Evolutionary conservation across 805 yeast genomes (phyloP).

Genomic region (Yarrowia osloensis): DNA sequence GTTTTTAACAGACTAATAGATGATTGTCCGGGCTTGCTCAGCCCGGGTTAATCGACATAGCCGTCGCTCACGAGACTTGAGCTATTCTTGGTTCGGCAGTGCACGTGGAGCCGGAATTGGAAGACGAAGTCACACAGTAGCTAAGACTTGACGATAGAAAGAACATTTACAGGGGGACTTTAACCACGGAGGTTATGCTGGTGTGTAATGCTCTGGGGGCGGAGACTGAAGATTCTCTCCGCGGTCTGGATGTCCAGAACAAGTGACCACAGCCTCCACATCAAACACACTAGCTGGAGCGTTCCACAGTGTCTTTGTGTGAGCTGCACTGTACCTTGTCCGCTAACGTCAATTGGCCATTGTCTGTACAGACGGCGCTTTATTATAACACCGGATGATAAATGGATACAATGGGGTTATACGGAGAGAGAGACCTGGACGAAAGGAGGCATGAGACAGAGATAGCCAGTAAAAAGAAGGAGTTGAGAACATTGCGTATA

Average conservation of each 20-base stretch:
- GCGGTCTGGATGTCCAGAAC: no score
- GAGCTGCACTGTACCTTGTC: neutral
- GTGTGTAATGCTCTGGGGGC: no score
- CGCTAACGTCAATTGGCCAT: neutral
- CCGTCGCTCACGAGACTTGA: neutral
- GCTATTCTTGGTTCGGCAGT: neutral
- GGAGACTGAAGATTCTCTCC: no score
- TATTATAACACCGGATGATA: neutral
- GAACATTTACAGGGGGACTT: neutral
- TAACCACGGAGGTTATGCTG: neutral
- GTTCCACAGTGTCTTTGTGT: neutral
- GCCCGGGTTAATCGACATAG: conserved; percentile 11
- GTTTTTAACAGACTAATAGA: neutral
- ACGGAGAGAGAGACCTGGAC: neutral
- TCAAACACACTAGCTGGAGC: neutral
- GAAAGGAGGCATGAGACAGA: neutral
- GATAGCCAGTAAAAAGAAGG: neutral
- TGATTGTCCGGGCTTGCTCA: neutral
- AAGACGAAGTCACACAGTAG: neutral
- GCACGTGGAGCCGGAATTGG: neutral
- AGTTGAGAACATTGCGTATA: no score
- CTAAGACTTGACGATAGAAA: no score
- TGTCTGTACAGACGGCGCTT: neutral
- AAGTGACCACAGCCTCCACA: neutral
- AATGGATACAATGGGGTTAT: neutral